These are phyloP conservation scores for Volvariella volvacea DNA, from an alignment of 1,284 basidiomycete genomes.

Conservation along the genomic window DNA sequence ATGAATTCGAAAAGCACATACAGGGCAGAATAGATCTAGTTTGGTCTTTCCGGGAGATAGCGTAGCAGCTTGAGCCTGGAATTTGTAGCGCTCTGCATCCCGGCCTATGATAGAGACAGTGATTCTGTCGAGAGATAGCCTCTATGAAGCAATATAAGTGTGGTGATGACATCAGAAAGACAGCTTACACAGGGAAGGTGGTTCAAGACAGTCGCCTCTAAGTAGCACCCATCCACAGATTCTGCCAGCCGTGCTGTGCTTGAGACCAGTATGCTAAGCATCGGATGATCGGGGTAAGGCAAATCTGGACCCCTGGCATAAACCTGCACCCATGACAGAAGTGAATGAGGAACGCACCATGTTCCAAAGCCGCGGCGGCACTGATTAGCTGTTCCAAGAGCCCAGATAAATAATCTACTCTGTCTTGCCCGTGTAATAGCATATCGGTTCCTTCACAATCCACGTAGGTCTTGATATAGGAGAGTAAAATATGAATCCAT, in stretches of 20 bases:
- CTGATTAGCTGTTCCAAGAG: constrained; percentile 46
- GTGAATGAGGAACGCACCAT: constrained; percentile 36
- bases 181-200: constrained; percentile 69
- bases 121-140: constrained; percentile 44
- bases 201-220: constrained; percentile 56
- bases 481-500: constrained; percentile 67
- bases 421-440: constrained; percentile 44
- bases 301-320: constrained; percentile 40
- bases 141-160: constrained; percentile 27
- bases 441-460: constrained; percentile 47
- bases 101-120: constrained; percentile 45
- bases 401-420: constrained; percentile 41
- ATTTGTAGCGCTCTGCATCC: constrained; percentile 51
- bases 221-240: constrained; percentile 56
- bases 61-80: constrained; percentile 27
- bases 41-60: constrained; percentile 50
- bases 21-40: constrained; percentile 60
- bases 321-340: constrained; percentile 1
- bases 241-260: constrained; percentile 41
- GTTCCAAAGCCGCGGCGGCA: constrained; percentile 44
- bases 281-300: constrained; percentile 60
- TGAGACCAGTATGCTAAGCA: constrained; percentile 44
- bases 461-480: constrained; percentile 62
- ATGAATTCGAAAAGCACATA: constrained; percentile 27
- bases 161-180: constrained; percentile 9